phyloP scores from a whole-genome alignment of 495 filamentous ascomycete species.

The Penicillium arizonense region DNA sequence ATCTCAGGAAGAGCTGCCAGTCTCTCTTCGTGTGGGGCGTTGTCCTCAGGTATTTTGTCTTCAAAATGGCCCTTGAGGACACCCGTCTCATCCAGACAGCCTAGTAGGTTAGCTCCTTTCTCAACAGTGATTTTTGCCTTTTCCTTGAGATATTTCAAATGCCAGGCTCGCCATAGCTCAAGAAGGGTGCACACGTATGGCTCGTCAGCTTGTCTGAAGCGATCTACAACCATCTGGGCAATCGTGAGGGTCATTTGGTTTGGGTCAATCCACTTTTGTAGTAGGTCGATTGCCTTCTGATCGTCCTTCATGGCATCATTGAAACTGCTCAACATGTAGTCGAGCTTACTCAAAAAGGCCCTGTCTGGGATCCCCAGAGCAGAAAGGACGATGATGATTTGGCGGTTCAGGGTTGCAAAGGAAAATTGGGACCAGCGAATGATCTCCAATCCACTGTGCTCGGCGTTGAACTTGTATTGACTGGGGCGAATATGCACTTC shows the following conservation, averaged over 20 bases:
- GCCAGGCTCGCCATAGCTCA: conserved; percentile 77
- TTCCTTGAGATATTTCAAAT: conserved; percentile 82
- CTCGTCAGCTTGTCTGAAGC: conserved; percentile 73
- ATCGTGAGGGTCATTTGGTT: conserved; percentile 76
- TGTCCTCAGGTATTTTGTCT: conserved; percentile 17
- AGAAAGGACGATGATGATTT: conserved; percentile 82
- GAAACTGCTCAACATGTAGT: conserved; percentile 60
- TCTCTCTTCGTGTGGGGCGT: conserved; percentile 31
- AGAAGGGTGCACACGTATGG: conserved; percentile 80
- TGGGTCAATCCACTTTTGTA: conserved; percentile 77
- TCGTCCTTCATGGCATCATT: conserved; percentile 66
- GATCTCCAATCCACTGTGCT: conserved; percentile 74
- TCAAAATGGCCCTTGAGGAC: conserved; percentile 68
- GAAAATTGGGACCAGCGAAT: conserved; percentile 75
- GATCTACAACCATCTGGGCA: conserved; percentile 70
- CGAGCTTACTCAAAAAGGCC: conserved; percentile 66
- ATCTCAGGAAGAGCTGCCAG: conserved; percentile 71
- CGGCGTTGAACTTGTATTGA: conserved; percentile 82
- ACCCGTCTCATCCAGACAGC: conserved; percentile 81
- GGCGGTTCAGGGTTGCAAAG: conserved; percentile 77
- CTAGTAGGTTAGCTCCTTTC: conserved; percentile 83
- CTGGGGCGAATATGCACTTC: conserved; percentile 77
- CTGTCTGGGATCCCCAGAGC: conserved; percentile 67
- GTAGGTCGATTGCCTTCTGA: conserved; percentile 57
- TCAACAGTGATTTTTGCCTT: conserved; percentile 85